Conservation (phyloP, 768 basidiomycete genomes). For the Megacollybia marginata region DNA sequence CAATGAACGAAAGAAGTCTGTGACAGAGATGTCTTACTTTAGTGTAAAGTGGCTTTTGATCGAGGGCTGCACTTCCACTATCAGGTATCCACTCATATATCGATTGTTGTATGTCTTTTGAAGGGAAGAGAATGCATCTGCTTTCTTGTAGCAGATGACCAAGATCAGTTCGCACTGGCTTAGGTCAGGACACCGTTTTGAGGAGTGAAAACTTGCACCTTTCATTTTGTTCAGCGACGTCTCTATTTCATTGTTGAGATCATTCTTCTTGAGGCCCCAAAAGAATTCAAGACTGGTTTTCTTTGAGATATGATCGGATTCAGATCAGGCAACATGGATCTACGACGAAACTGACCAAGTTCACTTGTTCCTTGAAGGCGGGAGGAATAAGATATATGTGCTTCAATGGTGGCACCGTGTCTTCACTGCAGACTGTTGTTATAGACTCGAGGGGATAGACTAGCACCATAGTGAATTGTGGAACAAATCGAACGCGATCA, state of each 20-base stretch:
- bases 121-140: not conserved
- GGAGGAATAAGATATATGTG: not conserved
- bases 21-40: not conserved
- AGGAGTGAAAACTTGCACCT: not conserved
- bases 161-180: not conserved
- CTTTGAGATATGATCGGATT: not conserved
- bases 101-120: not conserved
- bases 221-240: not conserved
- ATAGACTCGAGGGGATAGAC: not conserved
- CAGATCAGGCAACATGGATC: not conserved
- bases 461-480: not conserved
- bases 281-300: not conserved
- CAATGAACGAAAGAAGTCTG: not conserved
- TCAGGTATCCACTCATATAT: not conserved
- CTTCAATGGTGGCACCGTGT: not conserved
- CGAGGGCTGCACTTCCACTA: not conserved
- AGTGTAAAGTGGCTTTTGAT: not conserved
- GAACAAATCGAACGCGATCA: too few species aligned
- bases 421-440: not conserved
- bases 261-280: not conserved
- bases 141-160: not conserved
- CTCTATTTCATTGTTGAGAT: not conserved
- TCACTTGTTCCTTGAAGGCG: not conserved
- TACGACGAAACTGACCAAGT: not conserved
- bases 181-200: not conserved